Base-by-base conservation (phyloP, 148 eudicot species). In the Heliosperma pusillum region DNA sequence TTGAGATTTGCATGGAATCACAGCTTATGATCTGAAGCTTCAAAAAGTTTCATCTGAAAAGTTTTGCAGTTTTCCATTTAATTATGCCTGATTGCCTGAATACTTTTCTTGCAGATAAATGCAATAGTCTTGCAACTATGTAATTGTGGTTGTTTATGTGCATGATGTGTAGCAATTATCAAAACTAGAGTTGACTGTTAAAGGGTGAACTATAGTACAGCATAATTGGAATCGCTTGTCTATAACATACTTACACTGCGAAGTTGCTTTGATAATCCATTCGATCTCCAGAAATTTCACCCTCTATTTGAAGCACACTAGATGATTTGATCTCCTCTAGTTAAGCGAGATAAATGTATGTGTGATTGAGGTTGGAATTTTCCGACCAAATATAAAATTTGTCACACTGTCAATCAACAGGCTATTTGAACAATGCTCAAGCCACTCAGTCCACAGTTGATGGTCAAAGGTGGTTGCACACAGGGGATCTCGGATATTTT, bases 401-500 rank as follows among this genome's bases (percentile, higher is more conserved):
- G 27, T 22, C 68, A 10, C 29, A 19, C 11, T 57, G 8, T 65
- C 12, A n/a, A 19, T 22, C 11, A 29, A 40, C 82, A 93, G 98
- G 94, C 66, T 91, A 89, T 76, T 81, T 80, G 20, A 88, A 88
- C 55, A 91, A 93, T 76, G 83, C 83, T 26, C 25, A 87, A 77
- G 96, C 98, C 71, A 93, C 92, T 16, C 82, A 77, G 81, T 79
- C 75, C 36, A 88, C 96, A 5, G 86, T 90, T 61, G 96, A 93
- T 83, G 72, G 75, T 72, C 86, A 85, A 76, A 90, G 89, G 1
- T 93, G 93, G 93, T 79, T 93, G 42, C 98, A 88, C 69, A 89
- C 96, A 19, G 98, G 97, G 57, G 97, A 93, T 88, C 84, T 93
- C 65, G 98, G 98, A 59, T 89, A 89, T 74, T 89, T 91, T 69